These are phyloP conservation scores for Oehlia diaphana DNA, from an alignment of 192 early-diverging fungal species.

Conservation along the genomic window DNA sequence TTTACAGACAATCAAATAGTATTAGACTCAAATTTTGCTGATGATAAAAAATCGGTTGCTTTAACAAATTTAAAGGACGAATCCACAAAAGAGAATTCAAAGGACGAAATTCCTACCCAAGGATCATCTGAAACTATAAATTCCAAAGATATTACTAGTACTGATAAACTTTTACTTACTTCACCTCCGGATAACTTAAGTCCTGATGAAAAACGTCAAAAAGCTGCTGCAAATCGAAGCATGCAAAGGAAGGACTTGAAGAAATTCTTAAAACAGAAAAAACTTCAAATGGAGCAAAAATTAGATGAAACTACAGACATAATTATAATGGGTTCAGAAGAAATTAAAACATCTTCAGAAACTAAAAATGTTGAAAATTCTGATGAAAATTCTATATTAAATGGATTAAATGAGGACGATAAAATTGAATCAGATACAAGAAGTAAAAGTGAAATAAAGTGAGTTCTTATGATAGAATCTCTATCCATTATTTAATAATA, in stretches of 20 bases:
- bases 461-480: background rate
- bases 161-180: background rate
- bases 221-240: background rate
- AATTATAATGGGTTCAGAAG: conserved; percentile 1
- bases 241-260: conserved; percentile 10
- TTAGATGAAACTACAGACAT: conserved; percentile 2
- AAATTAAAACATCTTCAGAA: background rate
- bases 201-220: conserved; percentile 29
- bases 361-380: background rate
- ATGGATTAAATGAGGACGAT: background rate
- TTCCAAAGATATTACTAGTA: background rate
- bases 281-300: background rate
- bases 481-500: background rate
- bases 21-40: background rate
- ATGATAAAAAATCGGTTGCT: background rate
- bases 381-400: background rate
- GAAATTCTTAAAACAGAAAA: conserved; percentile 20
- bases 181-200: background rate
- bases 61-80: background rate
- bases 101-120: background rate
- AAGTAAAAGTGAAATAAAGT: background rate
- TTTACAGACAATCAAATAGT: background rate
- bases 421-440: background rate
- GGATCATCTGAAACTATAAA: background rate
- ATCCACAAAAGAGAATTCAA: background rate